Percentiles rank a stretch among this genome's conserved stretches.
Conservation (phyloP, 2,329 filamentous ascomycete genomes). For the Neodidymelliopsis sp. region DNA sequence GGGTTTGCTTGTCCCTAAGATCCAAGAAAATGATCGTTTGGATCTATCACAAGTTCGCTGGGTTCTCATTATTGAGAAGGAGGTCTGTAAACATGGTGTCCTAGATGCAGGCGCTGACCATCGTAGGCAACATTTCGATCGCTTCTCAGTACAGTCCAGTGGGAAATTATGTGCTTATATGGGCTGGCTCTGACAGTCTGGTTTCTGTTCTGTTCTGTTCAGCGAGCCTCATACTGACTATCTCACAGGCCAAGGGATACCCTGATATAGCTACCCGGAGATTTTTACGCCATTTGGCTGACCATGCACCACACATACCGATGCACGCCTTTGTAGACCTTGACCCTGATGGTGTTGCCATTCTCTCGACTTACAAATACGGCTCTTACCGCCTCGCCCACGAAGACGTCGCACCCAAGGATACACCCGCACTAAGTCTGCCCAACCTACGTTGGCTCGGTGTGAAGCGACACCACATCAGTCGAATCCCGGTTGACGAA, state of each 20-base stretch:
- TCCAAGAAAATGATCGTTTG: constrained; percentile 59
- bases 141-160: constrained; percentile 65
- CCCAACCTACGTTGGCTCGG: constrained; percentile 71
- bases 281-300: constrained; percentile 62
- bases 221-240: not conserved
- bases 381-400: constrained; percentile 70
- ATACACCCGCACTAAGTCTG: constrained; percentile 44
- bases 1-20: constrained; percentile 68
- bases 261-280: constrained; percentile 75
- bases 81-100: constrained; percentile 56
- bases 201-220: constrained; percentile 14
- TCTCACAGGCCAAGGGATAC: constrained; percentile 76
- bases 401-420: constrained; percentile 59
- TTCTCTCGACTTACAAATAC: constrained; percentile 75
- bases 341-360: constrained; percentile 78
- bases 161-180: constrained; percentile 58
- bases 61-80: constrained; percentile 81
- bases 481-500: constrained; percentile 23
- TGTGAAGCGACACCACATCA: constrained; percentile 50
- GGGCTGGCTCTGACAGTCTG: constrained; percentile 76
- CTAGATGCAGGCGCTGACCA: constrained; percentile 22
- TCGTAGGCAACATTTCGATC: constrained; percentile 76
- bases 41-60: constrained; percentile 62
- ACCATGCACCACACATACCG: constrained; percentile 52
- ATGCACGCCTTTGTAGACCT: constrained; percentile 74